phyloP scores from a whole-genome alignment of 2,329 filamentous ascomycete species.

The Penicillium griseofulvum region DNA sequence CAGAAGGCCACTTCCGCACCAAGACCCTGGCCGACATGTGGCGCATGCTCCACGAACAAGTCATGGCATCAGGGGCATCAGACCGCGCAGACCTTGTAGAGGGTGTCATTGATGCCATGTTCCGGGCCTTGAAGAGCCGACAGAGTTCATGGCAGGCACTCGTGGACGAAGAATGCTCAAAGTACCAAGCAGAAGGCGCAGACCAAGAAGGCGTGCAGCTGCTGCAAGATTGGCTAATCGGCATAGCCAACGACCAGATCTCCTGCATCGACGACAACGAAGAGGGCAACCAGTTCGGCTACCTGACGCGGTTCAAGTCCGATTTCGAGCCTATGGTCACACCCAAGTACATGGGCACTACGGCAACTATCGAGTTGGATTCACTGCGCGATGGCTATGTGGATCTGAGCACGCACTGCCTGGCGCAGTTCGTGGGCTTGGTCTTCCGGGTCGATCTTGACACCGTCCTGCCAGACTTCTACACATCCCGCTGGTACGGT shows the following conservation, averaged over 20 bases:
- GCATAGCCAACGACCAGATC: slow-evolving; percentile 97
- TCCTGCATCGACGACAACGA: slow-evolving; percentile 88
- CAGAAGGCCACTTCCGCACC: slow-evolving; percentile 87
- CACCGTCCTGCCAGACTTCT: slow-evolving; percentile 80
- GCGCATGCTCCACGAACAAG: slow-evolving; percentile 94
- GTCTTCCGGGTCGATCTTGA: slow-evolving; percentile 91
- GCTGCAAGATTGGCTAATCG: slow-evolving; percentile 85
- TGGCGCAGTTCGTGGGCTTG: slow-evolving; percentile 78
- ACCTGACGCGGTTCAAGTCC: slow-evolving; percentile 80
- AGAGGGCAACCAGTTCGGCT: slow-evolving; percentile 73
- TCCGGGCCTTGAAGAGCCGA: slow-evolving; percentile 75
- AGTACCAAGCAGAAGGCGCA: slow-evolving; percentile 59
- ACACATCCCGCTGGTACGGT: slow-evolving; percentile 85
- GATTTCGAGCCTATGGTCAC: slow-evolving; percentile 80
- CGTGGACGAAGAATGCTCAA: slow-evolving; percentile 77
- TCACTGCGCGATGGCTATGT: slow-evolving; percentile 86
- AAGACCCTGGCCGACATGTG: slow-evolving; percentile 92
- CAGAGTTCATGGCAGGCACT: slow-evolving; percentile 85
- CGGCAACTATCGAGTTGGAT: slow-evolving; percentile 69
- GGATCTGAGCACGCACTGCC: slow-evolving; percentile 90
- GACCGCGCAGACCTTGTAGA: slow-evolving; percentile 87
- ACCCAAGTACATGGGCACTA: slow-evolving; percentile 70
- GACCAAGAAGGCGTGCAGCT: slow-evolving; percentile 69
- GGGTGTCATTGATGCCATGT: slow-evolving; percentile 95
- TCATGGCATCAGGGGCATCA: slow-evolving; percentile 79